These are phyloP conservation scores for Circinella minor DNA, from an alignment of 371 early-diverging fungal species.

Conservation along the genomic window DNA sequence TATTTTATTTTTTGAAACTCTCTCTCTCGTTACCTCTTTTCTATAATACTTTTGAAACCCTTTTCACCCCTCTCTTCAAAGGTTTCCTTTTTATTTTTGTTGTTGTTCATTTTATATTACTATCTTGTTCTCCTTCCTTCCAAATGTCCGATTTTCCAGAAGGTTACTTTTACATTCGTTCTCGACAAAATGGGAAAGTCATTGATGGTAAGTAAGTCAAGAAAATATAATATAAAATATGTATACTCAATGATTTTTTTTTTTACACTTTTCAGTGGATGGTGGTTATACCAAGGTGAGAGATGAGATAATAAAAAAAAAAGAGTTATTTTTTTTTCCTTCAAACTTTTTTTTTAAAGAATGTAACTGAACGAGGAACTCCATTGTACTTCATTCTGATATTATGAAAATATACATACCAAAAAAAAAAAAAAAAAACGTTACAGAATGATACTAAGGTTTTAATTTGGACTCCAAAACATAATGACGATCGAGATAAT, in stretches of 20 bases:
- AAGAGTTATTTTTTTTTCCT: too few relatives aligned
- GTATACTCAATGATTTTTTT: background rate
- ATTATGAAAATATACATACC: background rate
- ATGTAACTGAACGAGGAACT: too few relatives aligned
- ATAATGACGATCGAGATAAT: slow-evolving; percentile 51
- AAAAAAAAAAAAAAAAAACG: background rate
- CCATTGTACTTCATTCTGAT: background rate
- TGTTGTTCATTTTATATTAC: too few relatives aligned
- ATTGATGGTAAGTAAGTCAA: slow-evolving; percentile 38
- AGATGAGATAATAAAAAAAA: background rate
- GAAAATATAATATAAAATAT: too few relatives aligned
- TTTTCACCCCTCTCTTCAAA: too few relatives aligned
- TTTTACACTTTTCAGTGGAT: slow-evolving; percentile 26
- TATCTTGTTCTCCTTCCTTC: too few relatives aligned
- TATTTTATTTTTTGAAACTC: too few relatives aligned
- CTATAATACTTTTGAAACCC: too few relatives aligned
- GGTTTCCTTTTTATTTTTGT: too few relatives aligned
- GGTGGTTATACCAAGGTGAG: slow-evolving; percentile 39
- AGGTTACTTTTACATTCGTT: slow-evolving; percentile 55
- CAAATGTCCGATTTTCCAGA: slow-evolving; percentile 47
- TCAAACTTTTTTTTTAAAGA: too few relatives aligned
- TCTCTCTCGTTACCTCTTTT: too few relatives aligned
- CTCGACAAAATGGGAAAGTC: slow-evolving; percentile 46
- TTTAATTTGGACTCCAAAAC: slow-evolving; percentile 51
- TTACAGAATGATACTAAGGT: slow-evolving; percentile 48